Percentiles rank a stretch among this genome's conserved stretches.
Conservation (phyloP, 2,329 filamentous ascomycete genomes). For the Alternaria rosae region DNA sequence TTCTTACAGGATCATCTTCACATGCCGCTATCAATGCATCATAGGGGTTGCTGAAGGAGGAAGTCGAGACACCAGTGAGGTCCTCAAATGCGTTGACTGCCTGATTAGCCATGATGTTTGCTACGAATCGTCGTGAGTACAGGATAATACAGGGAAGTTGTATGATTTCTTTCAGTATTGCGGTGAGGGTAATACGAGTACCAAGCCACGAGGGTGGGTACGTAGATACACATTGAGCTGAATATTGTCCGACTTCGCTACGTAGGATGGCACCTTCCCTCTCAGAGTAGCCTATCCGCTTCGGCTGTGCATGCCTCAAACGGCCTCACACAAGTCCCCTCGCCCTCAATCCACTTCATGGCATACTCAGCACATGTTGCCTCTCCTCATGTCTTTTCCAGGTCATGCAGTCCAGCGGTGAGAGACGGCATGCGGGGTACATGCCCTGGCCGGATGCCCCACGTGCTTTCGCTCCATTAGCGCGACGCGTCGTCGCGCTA, state of each 20-base stretch:
- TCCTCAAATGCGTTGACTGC: constrained; percentile 47
- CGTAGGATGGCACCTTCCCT: neutral
- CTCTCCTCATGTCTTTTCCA: neutral
- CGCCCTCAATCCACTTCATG: neutral
- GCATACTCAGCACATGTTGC: no score
- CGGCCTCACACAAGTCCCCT: neutral
- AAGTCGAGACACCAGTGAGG: constrained; percentile 48
- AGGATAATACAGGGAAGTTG: neutral
- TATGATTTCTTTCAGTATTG: neutral
- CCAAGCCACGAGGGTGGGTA: neutral
- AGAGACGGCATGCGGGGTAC: neutral
- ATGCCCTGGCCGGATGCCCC: neutral
- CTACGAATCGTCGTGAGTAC: neutral
- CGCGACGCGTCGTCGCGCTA: neutral
- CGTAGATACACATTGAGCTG: neutral
- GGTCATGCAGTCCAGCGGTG: neutral
- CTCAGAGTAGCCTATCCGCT: constrained; percentile 8
- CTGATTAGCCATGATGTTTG: constrained; percentile 22
- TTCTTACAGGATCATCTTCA: constrained; percentile 69
- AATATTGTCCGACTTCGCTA: neutral
- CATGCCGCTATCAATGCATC: constrained; percentile 74
- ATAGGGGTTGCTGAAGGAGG: constrained; percentile 72
- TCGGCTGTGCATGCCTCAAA: neutral
- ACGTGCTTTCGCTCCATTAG: constrained; percentile 9
- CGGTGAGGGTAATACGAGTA: neutral